Base-by-base conservation (phyloP, 371 early-diverging fungal genomes). In the Funneliformis caledonium region DNA sequence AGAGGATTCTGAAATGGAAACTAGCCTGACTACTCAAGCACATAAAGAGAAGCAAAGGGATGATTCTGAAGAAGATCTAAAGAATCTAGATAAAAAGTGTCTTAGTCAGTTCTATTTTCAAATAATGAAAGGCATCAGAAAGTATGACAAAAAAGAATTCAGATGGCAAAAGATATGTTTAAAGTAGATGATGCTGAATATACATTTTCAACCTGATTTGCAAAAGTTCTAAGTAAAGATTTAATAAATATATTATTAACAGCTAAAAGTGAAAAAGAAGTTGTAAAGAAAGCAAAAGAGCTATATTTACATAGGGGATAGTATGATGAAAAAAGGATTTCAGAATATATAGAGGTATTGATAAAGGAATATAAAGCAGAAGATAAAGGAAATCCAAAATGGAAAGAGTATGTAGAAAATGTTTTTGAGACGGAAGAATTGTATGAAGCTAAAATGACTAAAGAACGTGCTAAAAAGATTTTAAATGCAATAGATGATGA, bases 371-470 rank as follows among this genome's bases (percentile, higher is more conserved):
- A 72, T 11, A 72, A 52, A n/a, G 26, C 0, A 72, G 31, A 72
- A 72, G 11, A 47, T 16, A 69, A 72, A 72, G 73, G 73, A 72
- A 72, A 19, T 72, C 47, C 26, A 72, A 26, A 45, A 45, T 72
- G 73, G n/a, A 52, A 19, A 73, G 73, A 2, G 52, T 73, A 7
- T 69, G 43, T 69, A 42, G 42, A 42, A 69, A 43, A 43, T 9
- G 2, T n/a, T 42, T 69, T 37, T 69, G 37, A 42, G n/a, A 4
- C 7, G 43, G n/a, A 42, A 2, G 31, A 73, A 73, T 1, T 52
- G 16, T 52, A 52, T 73, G 52, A 73, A 56, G 73, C 73, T 73
- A 52, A n/a, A 7, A 73, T 73, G 26, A 73, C 31, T 73, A 4
- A 73, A 73, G 37, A 6, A n/a, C 14, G 12, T n/a, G 73, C 52